Base-by-base conservation (phyloP, 768 basidiomycete species). In the Clavulina sp. region DNA sequence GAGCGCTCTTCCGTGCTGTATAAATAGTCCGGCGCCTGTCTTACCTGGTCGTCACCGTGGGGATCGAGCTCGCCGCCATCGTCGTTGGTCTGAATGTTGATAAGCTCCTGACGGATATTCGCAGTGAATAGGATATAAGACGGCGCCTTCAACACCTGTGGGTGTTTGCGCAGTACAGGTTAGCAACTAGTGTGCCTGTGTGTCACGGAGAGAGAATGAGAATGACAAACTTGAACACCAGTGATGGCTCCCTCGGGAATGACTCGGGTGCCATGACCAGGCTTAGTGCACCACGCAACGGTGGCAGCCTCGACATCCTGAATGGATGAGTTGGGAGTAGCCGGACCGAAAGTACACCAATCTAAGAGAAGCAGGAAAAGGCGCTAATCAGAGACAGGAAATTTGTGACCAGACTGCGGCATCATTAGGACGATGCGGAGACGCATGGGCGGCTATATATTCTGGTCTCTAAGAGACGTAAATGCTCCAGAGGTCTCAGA, bases 401-500 rank as follows among this genome's bases (percentile, higher is more conserved):
- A 9, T 16, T 16, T 33, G 41, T 34, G 52, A 57, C 33, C 43
- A 48, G 73, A 69, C 53, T 62, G 72, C 73, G 81, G 82, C 50
- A 79, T 66, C 62, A 75, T 75, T 4, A n/a, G n/a, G n/a, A n/a
- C n/a, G n/a, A n/a, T n/a, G n/a, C n/a, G n/a, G n/a, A n/a, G n/a
- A n/a, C n/a, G n/a, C n/a, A n/a, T n/a, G n/a, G n/a, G n/a, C n/a
- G n/a, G n/a, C n/a, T n/a, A n/a, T n/a, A n/a, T n/a, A n/a, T n/a
- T n/a, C n/a, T n/a, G n/a, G n/a, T n/a, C n/a, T n/a, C n/a, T n/a
- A n/a, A n/a, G n/a, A n/a, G n/a, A n/a, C n/a, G n/a, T n/a, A n/a
- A n/a, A n/a, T n/a, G n/a, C n/a, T n/a, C n/a, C n/a, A n/a, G 71
- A 66, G 0, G 81, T 84, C 63, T 86, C 84, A 61, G 84, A 86